Evolutionary conservation across 805 yeast genomes (phyloP), one percentile per base, ranked within the genome.

Genomic region (Schizosaccharomyces octosporus): DNA sequence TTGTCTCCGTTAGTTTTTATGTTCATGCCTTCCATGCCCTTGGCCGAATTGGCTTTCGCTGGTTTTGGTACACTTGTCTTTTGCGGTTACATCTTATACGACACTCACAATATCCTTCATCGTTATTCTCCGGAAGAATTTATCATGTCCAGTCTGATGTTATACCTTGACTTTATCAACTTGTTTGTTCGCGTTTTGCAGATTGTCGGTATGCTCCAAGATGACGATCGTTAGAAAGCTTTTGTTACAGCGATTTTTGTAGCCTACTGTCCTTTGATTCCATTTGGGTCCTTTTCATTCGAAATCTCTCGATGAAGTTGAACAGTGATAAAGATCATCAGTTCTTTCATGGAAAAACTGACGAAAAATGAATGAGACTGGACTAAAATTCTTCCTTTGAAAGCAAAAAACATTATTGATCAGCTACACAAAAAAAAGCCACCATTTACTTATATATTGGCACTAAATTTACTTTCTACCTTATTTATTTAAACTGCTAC

Each of bases 91-190:
- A 77, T 88, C 63, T 72, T 87, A 60, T 79, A 86, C 58, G 96
- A 87, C 70, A 87, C 95, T 24, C 95, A 87, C 71, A 70, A 80
- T 66, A 79, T 87, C 62, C 78, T 87, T 81, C 81, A 83, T 68
- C 81, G 80, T 62, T 81, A 76, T 66, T 83, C 82, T 67, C 82
- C 87, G 55, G 95, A 87, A 66, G 95, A 88, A 66, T 95, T 86
- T 67, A 78, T 87, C n/a, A 78, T 81, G 48, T 90, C 94, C 61
- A 81, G 90, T 17, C 81, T 88, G 68, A 73, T 80, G 66, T 76
- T 88, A 64, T 87, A 88, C 70, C 76, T 87, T 75, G 96, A 87
- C 69, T 79, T 87, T 59, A 75, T 88, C 72, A 87, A 87, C 72
- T 76, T 87, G 72, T 88, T 87, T 74, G 70, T 87, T 65, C 81